Base-by-base conservation (phyloP, 2,329 filamentous ascomycete genomes). In the Elsinoe arachidis region DNA sequence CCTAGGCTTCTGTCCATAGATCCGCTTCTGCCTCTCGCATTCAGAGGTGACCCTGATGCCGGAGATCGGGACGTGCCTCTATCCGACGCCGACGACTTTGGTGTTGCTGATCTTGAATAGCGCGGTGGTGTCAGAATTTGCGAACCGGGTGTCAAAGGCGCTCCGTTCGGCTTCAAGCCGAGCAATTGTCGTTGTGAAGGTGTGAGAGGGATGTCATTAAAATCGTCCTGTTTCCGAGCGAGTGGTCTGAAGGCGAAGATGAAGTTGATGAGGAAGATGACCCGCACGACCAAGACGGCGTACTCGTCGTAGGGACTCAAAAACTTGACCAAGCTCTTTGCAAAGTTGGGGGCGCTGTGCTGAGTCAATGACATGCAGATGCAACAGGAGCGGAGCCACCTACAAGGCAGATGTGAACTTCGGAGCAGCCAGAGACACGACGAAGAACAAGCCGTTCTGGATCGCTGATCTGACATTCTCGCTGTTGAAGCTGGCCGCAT, bases 191-290 rank as follows among this genome's bases (percentile, higher is more conserved):
- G 87, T 75, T 97, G 93, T 11, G 85, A 84, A n/a, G 88, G 85
- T 0, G 92, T 96, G 63, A 99, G 80, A 60, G 92, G 84, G 53
- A 99, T 95, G 70, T 99, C 93, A 70, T 84, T 78, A 61, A 96
- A 80, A 61, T 90, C 81, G 70, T 97, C 93, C 63, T 78, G 79
- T 43, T 80, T 78, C 61, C 85, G 81, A 65, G 90, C 72, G 11
- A 96, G 79, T 2, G 92, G 93, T 46, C 83, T 76, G 58, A 88
- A 74, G 37, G 90, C 87, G 56, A 85, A 66, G 61, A 76, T 68
- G 55, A 95, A 87, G 72, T 95, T 95, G 59, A 65, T 41, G 55
- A 70, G 58, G 61, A 77, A 68, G 66, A 86, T 71, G 51, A 87
- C 63, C 62, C 87, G 79, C 57, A 81, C 60, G 12, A 72, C 61